Base-by-base conservation (phyloP, 768 basidiomycete species). In the Nevesoporus exiguus region DNA sequence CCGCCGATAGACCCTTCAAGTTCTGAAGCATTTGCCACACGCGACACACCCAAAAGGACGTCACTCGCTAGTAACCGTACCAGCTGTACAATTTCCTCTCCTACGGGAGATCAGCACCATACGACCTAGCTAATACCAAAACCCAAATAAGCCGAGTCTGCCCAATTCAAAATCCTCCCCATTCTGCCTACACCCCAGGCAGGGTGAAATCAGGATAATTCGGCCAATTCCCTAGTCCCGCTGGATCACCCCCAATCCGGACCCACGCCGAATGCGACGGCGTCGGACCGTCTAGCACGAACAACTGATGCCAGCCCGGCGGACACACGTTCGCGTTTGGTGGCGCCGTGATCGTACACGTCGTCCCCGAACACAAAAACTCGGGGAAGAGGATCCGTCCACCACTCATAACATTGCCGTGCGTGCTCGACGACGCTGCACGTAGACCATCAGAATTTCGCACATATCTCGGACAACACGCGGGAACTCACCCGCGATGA, bases 191-290 rank as follows among this genome's bases (percentile, higher is more conserved):
- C 43, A 89, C 66, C 17, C 88, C 88, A 1, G 88, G 88, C 1
- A 67, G 66, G 2, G 78, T 82, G 64, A 91, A 91, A 49, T 84
- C 88, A 27, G 85, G 78, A 60, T 80, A 71, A 51, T 81, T 50
- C 0, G 89, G 89, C 89, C 89, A 92, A 58, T 86, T 82, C 0
- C 89, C 89, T 11, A 92, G 66, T 49, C 73, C 22, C 0, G 75
- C 77, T 0, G 88, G 89, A 64, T 92, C 90, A 1, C 86, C 87
- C 19, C 90, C 90, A 47, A 92, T 86, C 25, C 88, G 81, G 13
- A 93, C 80, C 83, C 86, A 89, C 11, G 75, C 69, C 17, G 88
- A 86, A 58, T 83, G 79, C 24, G 86, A 89, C 3, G 90, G 90
- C 4, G 88, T 89, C 27, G 87, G 84, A 1, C 88, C 88, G 49